Percentiles rank a stretch among this genome's conserved stretches.
These are phyloP conservation scores for Fagus sylvatica DNA, from an alignment of 306 rosid genomes.

Conservation along the genomic window DNA sequence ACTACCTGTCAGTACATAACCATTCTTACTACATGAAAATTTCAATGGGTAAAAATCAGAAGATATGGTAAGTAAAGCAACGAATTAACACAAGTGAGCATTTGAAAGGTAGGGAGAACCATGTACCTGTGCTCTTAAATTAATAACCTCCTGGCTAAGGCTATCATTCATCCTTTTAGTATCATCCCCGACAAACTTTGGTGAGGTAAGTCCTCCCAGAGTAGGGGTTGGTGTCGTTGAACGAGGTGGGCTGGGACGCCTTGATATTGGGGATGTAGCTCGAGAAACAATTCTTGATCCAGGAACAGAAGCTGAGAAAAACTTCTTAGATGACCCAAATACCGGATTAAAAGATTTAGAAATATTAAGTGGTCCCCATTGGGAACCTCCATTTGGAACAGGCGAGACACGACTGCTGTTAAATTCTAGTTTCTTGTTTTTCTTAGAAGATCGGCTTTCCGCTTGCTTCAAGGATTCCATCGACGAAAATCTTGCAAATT, in stretches of 20 bases:
- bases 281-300: constrained; percentile 99
- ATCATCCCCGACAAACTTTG: constrained; percentile 84
- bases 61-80: constrained; percentile 6
- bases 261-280: constrained; percentile 97
- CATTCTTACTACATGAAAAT: constrained; percentile 7
- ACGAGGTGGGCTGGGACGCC: constrained; percentile 99
- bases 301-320: constrained; percentile 98
- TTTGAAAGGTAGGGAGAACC: background rate
- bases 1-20: constrained; percentile 4
- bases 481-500: constrained; percentile 69
- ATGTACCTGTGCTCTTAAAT: constrained; percentile 86
- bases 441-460: constrained; percentile 84
- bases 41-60: constrained; percentile 7
- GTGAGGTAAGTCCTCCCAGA: constrained; percentile 93
- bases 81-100: constrained; percentile 5
- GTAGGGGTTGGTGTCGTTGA: constrained; percentile 99
- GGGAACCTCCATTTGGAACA: constrained; percentile 88
- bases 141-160: constrained; percentile 93
- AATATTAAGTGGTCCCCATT: constrained; percentile 87
- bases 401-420: constrained; percentile 97
- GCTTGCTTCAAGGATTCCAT: constrained; percentile 88
- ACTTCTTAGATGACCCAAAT: constrained; percentile 97
- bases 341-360: constrained; percentile 95
- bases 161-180: constrained; percentile 82
- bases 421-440: constrained; percentile 93